These are phyloP conservation scores for Dunaliella primolecta DNA, from an alignment of 139 green algal genomes.

Conservation along the genomic window DNA sequence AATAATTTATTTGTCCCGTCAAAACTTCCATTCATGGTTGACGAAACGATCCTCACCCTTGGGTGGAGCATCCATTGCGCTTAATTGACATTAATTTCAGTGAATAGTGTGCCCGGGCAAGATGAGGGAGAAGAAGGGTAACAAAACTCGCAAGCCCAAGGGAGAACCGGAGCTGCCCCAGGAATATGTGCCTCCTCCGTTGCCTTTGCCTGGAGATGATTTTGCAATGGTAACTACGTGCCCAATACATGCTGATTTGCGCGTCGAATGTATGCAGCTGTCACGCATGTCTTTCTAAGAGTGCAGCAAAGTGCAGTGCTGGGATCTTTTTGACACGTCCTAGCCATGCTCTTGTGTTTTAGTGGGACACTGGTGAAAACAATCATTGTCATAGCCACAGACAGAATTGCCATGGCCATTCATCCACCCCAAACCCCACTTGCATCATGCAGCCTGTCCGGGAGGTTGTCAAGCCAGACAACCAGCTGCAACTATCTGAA, in stretches of 20 bases:
- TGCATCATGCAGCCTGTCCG: constrained; percentile 53
- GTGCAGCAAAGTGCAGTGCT: not conserved
- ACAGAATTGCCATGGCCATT: not conserved
- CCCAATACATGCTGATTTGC: not conserved
- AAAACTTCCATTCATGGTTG: no score
- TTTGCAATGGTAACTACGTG: constrained; percentile 53
- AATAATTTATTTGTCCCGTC: no score
- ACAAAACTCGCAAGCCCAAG: constrained; percentile 46
- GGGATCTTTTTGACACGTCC: not conserved
- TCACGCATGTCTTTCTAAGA: not conserved
- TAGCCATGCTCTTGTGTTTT: not conserved
- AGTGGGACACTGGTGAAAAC: not conserved
- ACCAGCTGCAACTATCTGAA: constrained; percentile 73
- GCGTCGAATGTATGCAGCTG: not conserved
- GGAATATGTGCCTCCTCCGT: constrained; percentile 43
- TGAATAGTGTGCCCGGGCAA: no score
- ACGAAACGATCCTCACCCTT: no score
- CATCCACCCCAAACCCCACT: not conserved
- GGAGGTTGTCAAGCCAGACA: constrained; percentile 70
- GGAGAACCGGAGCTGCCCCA: constrained; percentile 19
- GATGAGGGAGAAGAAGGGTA: not conserved
- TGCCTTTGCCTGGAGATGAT: constrained; percentile 54
- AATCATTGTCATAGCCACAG: not conserved
- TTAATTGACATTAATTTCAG: no score
- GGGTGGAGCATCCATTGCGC: no score